phyloP scores from a whole-genome alignment of 2,329 filamentous ascomycete genomes.

The Cytospora mali region DNA sequence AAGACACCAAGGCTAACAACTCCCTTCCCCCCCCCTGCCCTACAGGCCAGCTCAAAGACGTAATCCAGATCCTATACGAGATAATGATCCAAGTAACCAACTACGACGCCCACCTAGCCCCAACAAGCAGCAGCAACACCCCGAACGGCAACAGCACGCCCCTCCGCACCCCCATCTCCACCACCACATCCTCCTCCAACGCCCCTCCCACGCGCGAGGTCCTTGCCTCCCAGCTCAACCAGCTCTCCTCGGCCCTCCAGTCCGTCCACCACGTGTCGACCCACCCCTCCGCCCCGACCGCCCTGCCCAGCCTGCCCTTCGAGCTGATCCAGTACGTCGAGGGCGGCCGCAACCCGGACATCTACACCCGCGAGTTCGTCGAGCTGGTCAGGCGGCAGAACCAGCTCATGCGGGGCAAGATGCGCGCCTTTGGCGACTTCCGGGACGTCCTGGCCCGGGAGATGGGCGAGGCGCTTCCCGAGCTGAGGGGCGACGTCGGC shows the following conservation, averaged over 20 bases:
- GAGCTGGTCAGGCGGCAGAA: slow-evolving; percentile 68
- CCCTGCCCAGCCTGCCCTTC: slow-evolving; percentile 58
- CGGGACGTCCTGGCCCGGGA: slow-evolving; percentile 64
- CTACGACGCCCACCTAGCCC: slow-evolving; percentile 56
- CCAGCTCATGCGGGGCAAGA: slow-evolving; percentile 68
- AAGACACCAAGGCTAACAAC: neutral
- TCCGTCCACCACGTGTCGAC: slow-evolving; percentile 46
- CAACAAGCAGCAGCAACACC: slow-evolving; percentile 28
- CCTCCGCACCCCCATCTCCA: slow-evolving; percentile 53
- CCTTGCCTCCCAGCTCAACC: slow-evolving; percentile 55
- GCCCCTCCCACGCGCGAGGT: slow-evolving; percentile 57
- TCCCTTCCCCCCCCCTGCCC: neutral
- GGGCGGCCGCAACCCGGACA: slow-evolving; percentile 71
- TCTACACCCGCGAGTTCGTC: slow-evolving; percentile 74
- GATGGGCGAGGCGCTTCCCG: slow-evolving; percentile 60
- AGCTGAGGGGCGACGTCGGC: slow-evolving; percentile 57
- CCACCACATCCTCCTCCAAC: slow-evolving; percentile 59
- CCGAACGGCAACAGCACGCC: slow-evolving; percentile 57
- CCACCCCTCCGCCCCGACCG: slow-evolving; percentile 34
- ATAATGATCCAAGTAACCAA: slow-evolving; percentile 64
- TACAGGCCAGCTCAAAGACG: slow-evolving; percentile 60
- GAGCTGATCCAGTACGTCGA: slow-evolving; percentile 71
- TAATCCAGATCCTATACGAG: slow-evolving; percentile 66
- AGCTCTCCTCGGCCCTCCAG: slow-evolving; percentile 44
- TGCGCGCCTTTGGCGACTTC: slow-evolving; percentile 61